Conservation (phyloP, 768 basidiomycete species). For the Rubroboletus pulcherrimus region DNA sequence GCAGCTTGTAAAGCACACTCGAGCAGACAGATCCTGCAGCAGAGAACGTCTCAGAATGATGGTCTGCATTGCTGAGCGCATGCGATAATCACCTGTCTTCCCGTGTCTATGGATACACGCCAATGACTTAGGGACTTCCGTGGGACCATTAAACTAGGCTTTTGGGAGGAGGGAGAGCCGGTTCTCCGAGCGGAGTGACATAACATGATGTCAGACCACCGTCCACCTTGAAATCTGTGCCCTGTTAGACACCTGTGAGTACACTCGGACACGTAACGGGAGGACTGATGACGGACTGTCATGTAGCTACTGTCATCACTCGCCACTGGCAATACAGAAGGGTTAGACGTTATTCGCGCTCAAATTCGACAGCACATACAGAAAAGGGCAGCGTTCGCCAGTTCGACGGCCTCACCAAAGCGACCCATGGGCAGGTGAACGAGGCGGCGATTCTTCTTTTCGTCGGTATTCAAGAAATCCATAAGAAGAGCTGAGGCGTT, state of each 20-base stretch:
- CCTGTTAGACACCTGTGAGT: constrained; percentile 39
- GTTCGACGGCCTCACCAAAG: constrained; percentile 95
- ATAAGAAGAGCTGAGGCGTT: constrained; percentile 77
- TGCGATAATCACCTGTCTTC: background rate
- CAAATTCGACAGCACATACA: constrained; percentile 50
- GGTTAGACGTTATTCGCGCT: constrained; percentile 5
- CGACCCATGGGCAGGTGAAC: constrained; percentile 95
- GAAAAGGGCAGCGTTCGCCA: constrained; percentile 91
- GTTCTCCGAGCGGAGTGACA: constrained; percentile 84
- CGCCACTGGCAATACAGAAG: constrained; percentile 51
- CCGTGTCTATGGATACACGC: background rate
- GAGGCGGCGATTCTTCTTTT: constrained; percentile 89
- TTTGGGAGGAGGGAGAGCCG: constrained; percentile 61
- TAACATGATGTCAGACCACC: constrained; percentile 92
- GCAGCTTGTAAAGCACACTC: background rate
- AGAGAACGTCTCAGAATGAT: background rate
- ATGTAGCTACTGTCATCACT: constrained; percentile 96
- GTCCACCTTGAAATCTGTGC: constrained; percentile 93
- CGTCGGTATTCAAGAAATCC: constrained; percentile 95
- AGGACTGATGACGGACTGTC: constrained; percentile 55
- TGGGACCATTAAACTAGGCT: constrained; percentile 45
- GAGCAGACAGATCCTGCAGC: background rate
- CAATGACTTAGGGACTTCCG: background rate
- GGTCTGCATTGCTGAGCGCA: background rate
- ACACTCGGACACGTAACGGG: background rate